Percentiles rank a stretch among this genome's conserved stretches.
These are phyloP conservation scores for Gynandropsis gynandra DNA, from an alignment of 345 rosid species.

Conservation along the genomic window DNA sequence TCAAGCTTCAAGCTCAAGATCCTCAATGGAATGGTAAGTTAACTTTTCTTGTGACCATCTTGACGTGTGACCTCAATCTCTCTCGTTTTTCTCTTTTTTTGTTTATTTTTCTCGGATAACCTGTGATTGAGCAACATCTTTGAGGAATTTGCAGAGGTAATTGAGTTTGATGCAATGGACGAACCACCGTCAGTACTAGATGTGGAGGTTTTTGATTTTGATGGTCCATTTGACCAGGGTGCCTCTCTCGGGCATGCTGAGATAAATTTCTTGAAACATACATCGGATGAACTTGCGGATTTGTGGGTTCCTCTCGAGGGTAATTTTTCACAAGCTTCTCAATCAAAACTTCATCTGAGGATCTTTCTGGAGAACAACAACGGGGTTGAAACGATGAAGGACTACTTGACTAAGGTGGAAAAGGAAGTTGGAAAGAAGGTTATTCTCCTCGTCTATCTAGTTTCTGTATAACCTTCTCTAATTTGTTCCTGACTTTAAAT, in stretches of 20 bases:
- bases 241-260: conserved; percentile 82
- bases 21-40: conserved; percentile 85
- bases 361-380: conserved; percentile 73
- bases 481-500: conserved; percentile 12
- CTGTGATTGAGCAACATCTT: not conserved
- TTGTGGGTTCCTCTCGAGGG: conserved; percentile 74
- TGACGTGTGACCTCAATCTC: no score
- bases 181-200: conserved; percentile 88
- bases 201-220: conserved; percentile 84
- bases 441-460: not conserved
- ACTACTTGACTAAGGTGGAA: conserved; percentile 70
- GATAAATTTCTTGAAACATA: conserved; percentile 74
- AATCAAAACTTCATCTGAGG: conserved; percentile 68
- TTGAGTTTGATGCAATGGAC: conserved; percentile 93
- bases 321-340: conserved; percentile 74
- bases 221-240: conserved; percentile 88
- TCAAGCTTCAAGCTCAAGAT: conserved; percentile 63
- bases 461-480: not conserved
- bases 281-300: conserved; percentile 66
- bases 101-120: conserved; percentile 5
- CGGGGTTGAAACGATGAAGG: conserved; percentile 69
- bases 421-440: conserved; percentile 97
- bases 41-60: conserved; percentile 8
- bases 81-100: not conserved
- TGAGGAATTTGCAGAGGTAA: conserved; percentile 53